Percentiles rank a stretch among this genome's conserved stretches.
These are phyloP conservation scores for Sarocladium oryzae DNA, from an alignment of 2,329 filamentous ascomycete species.

Conservation along the genomic window DNA sequence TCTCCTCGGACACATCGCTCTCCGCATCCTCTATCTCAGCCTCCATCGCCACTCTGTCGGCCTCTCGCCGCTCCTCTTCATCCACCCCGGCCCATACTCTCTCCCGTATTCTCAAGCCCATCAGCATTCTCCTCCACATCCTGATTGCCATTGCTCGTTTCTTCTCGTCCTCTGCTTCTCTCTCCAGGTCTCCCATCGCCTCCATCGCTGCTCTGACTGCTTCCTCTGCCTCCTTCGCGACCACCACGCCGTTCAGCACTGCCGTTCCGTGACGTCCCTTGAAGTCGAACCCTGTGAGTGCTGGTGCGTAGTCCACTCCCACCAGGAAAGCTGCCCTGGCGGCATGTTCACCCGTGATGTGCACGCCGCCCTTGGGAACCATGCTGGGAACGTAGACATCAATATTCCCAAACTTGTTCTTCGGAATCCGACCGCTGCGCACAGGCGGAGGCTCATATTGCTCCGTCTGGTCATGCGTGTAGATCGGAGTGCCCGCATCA, in stretches of 20 bases:
- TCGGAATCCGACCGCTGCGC: conserved; percentile 67
- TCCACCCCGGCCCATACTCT: conserved; percentile 58
- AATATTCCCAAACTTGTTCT: conserved; percentile 90
- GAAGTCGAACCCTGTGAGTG: conserved; percentile 86
- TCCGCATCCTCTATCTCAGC: conserved; percentile 25
- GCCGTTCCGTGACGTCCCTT: conserved; percentile 81
- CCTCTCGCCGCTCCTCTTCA: conserved; percentile 36
- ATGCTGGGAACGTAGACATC: conserved; percentile 90
- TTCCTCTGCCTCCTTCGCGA: conserved; percentile 64
- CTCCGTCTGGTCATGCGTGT: conserved; percentile 59
- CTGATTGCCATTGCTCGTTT: conserved; percentile 67
- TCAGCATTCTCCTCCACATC: conserved; percentile 62
- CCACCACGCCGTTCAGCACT: conserved; percentile 69
- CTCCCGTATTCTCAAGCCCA: conserved; percentile 69
- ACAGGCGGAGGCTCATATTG: conserved; percentile 72
- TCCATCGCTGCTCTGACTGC: conserved; percentile 64
- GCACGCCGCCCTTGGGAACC: conserved; percentile 75
- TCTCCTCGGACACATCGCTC: conserved; percentile 37
- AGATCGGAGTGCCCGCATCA: conserved; percentile 48
- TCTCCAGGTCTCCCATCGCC: conserved; percentile 60
- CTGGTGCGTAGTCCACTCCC: conserved; percentile 80
- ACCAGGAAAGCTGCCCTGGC: conserved; percentile 67
- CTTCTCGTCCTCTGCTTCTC: conserved; percentile 59
- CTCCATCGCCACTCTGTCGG: conserved; percentile 26
- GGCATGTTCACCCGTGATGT: conserved; percentile 57